Evolutionary conservation across 2,329 filamentous ascomycete species (phyloP).

Genomic region (Trichophyton schoenleinii): DNA sequence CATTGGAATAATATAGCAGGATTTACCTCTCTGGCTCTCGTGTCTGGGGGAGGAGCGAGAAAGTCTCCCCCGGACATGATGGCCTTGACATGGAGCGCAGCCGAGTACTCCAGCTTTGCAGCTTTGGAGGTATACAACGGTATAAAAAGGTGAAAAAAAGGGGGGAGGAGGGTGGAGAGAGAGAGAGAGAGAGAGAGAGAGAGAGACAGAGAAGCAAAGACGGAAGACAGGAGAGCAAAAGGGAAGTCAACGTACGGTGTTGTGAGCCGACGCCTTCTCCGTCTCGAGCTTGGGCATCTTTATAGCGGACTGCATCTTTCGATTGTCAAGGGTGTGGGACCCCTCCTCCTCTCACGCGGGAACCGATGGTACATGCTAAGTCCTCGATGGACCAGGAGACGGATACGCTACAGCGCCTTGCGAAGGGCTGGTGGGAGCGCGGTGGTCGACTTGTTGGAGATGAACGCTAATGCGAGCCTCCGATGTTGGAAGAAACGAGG

Average conservation of each 20-base stretch:
- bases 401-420: background rate
- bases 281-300: slow-evolving; percentile 2
- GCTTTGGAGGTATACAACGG: background rate
- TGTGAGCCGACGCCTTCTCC: slow-evolving; percentile 1
- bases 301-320: slow-evolving; percentile 1
- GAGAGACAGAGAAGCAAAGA: background rate
- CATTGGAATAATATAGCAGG: background rate
- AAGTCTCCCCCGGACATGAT: background rate
- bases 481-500: background rate
- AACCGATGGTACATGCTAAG: slow-evolving; percentile 1
- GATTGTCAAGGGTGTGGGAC: background rate
- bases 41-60: background rate
- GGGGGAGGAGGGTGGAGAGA: too few species aligned
- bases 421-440: background rate
- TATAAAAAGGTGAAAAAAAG: background rate
- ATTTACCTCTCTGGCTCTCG: background rate
- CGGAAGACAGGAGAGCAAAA: background rate
- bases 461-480: background rate
- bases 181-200: background rate
- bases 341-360: background rate
- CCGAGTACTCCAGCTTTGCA: slow-evolving; percentile 2
- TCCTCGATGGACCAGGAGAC: background rate
- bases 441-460: background rate
- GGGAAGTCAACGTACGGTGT: background rate
- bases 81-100: background rate